Evolutionary conservation across 2,329 filamentous ascomycete species (phyloP), one percentile per base, ranked within the genome.

Genomic region (Rugonectria rugulosa): DNA sequence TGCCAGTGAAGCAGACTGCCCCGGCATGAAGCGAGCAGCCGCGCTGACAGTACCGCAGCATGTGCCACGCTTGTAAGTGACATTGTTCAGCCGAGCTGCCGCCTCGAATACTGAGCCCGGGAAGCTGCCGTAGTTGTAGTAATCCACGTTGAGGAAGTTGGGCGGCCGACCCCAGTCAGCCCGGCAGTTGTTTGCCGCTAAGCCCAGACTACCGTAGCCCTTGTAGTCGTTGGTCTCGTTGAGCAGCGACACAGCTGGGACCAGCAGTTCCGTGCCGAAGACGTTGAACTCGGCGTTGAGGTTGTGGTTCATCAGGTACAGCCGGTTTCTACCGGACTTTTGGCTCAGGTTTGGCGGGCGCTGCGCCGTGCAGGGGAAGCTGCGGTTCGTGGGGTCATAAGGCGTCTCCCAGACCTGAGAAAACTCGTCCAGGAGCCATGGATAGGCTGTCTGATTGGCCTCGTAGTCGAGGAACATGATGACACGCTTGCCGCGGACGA

Each of bases 271-370:
- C 14, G 82, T 70, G 24, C 85, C 85, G 3, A 87, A 84, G 29
- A 96, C 74, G 48, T 83, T 82, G 59, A 96, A 83, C 62, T 92
- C 82, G 56, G 88, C 82, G 72, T 97, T 97, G 55, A 97, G 81
- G 70, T 97, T 97, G 77, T 97, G 93, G 74, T 97, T 97, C 67
- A 89, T 84, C 68, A 97, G 81, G 71, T 93, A 96, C 74, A 96
- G 80, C 37, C 87, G 82, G 24, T 87, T 79, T 54, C 79, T 77
- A 1, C 85, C 83, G 0, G 84, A 81, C 2, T 80, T 74, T 0
- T 71, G 68, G 3, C 76, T 67, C 53, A 96, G 76, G 37, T 83
- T 77, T 0, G 91, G 91, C 1, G 93, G 92, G 0, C 93, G 87
- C 69, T 97, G 85, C 31, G 88, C 80, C 0, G 78, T 87, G 76